Evolutionary conservation across 441 rosid species (phyloP).

Genomic region (Viola pubescens): DNA sequence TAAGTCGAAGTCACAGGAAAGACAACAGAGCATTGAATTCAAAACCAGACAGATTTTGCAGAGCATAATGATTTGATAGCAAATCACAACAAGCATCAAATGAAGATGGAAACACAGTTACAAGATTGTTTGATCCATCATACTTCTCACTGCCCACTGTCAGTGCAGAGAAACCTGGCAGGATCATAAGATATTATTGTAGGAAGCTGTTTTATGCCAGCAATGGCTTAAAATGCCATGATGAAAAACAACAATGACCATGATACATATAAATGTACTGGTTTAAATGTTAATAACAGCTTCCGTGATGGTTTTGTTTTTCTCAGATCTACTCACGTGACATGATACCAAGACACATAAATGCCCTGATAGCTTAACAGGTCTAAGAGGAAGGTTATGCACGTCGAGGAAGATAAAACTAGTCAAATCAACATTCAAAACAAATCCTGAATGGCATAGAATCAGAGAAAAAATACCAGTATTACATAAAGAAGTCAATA

Average conservation of each 20-base stretch:
- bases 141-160: conserved; percentile 99
- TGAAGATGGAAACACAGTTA: conserved; percentile 4
- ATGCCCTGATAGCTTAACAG: too few relatives aligned
- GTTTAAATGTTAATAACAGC: conserved; percentile 27
- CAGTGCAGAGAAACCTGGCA: conserved; percentile 97
- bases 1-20: neutral
- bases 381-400: too few relatives aligned
- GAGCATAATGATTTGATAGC: neutral
- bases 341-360: neutral
- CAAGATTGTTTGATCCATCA: conserved; percentile 74
- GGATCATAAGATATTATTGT: conserved; percentile 50
- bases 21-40: neutral
- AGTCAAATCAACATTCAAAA: too few relatives aligned
- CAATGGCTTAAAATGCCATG: conserved; percentile 58
- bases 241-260: conserved; percentile 16
- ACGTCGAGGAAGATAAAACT: too few relatives aligned
- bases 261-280: conserved; percentile 17
- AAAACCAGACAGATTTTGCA: neutral
- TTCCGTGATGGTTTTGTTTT: conserved; percentile 31
- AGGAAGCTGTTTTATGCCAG: conserved; percentile 60
- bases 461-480: too few relatives aligned
- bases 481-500: too few relatives aligned
- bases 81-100: neutral
- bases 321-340: neutral
- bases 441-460: too few relatives aligned